Percentiles rank a stretch among this genome's conserved stretches.
Conservation (phyloP, 164 flowering plant genomes). For the Magnolia sinica region DNA sequence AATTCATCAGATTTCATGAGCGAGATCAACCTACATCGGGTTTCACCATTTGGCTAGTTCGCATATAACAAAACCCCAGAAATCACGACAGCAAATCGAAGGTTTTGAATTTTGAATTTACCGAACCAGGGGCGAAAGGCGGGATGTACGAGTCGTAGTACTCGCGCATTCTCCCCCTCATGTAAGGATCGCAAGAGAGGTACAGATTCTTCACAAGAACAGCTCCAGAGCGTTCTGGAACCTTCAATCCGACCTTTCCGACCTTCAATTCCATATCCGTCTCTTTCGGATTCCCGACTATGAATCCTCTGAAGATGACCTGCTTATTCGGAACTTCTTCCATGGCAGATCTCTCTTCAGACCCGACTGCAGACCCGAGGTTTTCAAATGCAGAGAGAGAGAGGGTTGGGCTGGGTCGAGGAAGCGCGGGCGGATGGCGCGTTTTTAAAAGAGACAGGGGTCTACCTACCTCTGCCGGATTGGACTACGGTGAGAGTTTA, state of each 20-base stretch:
- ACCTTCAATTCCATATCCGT: slow-evolving; percentile 37
- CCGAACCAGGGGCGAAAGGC: slow-evolving; percentile 34
- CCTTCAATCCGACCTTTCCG: slow-evolving; percentile 22
- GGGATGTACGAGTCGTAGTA: slow-evolving; percentile 26
- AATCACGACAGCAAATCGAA: background rate
- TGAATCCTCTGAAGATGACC: slow-evolving; percentile 31
- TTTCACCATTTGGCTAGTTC: too few species aligned
- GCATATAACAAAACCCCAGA: background rate
- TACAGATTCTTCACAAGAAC: slow-evolving; percentile 35
- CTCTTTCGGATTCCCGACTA: slow-evolving; percentile 29
- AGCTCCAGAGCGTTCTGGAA: slow-evolving; percentile 22
- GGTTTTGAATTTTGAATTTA: background rate
- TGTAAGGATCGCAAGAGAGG: slow-evolving; percentile 40
- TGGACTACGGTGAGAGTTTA: background rate
- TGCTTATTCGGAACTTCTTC: slow-evolving; percentile 29
- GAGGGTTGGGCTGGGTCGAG: background rate
- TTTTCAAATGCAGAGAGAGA: background rate
- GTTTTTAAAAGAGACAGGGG: background rate
- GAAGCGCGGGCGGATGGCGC: background rate
- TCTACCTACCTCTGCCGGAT: background rate
- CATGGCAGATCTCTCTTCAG: background rate
- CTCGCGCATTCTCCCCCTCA: slow-evolving; percentile 38
- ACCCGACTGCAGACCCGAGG: background rate
- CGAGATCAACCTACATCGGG: too few species aligned
- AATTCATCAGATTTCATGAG: too few species aligned